Conservation (phyloP, 164 flowering plant genomes). For the Euptelea pleiosperma region DNA sequence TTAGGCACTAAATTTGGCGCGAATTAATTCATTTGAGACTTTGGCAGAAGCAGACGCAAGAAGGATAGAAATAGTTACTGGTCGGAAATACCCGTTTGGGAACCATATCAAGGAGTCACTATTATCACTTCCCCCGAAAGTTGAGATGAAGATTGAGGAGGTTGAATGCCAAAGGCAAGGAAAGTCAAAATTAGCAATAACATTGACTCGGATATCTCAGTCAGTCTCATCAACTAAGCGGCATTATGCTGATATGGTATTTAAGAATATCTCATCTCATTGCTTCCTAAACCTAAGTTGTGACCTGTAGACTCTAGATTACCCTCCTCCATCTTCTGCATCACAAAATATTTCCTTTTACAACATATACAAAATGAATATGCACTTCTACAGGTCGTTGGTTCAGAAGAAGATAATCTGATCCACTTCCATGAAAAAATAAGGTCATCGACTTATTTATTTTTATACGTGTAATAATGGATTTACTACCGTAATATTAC, state of each 20-base stretch:
- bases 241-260: slow-evolving; percentile 89
- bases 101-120: slow-evolving; percentile 91
- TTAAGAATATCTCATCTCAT: slow-evolving; percentile 3
- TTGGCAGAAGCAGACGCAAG: slow-evolving; percentile 91
- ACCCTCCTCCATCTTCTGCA: not conserved
- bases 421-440: slow-evolving; percentile 87
- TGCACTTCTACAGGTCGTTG: slow-evolving; percentile 60
- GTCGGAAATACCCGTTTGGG: slow-evolving; percentile 96
- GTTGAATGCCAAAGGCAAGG: slow-evolving; percentile 55
- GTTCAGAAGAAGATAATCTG: slow-evolving; percentile 73
- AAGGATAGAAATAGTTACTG: slow-evolving; percentile 88
- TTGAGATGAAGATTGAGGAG: slow-evolving; percentile 64
- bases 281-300: not conserved
- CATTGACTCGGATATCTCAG: slow-evolving; percentile 65
- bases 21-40: slow-evolving; percentile 67
- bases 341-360: slow-evolving; percentile 1
- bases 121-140: slow-evolving; percentile 74
- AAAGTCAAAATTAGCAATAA: slow-evolving; percentile 54
- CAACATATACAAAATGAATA: not conserved
- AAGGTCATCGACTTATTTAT: slow-evolving; percentile 43
- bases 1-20: slow-evolving; percentile 83
- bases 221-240: slow-evolving; percentile 46
- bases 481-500: not conserved
- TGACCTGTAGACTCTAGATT: not conserved
- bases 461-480: not conserved